Conservation (phyloP, 805 yeast species). For the Torulaspora gathmanii region DNA sequence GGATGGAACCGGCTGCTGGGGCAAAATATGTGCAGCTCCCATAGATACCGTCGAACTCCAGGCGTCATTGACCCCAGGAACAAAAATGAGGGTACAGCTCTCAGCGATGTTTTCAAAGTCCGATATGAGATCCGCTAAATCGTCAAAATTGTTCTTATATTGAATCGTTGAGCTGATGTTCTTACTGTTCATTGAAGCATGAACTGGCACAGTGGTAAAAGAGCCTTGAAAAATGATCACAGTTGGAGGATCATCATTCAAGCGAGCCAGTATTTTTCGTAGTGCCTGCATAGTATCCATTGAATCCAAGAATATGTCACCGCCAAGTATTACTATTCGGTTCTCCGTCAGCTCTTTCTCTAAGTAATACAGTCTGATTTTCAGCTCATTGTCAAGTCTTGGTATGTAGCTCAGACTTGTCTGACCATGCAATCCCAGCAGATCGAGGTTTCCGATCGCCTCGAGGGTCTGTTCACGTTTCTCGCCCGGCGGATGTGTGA, state of each 20-base stretch:
- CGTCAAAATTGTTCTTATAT: constrained; percentile 68
- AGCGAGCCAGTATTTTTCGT: constrained; percentile 50
- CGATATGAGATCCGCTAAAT: constrained; percentile 60
- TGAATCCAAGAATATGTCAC: constrained; percentile 65
- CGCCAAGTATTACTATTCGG: constrained; percentile 66
- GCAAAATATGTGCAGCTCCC: constrained; percentile 61
- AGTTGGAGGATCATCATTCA: constrained; percentile 58
- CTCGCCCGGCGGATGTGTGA: constrained; percentile 89
- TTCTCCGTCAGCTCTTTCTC: constrained; percentile 57
- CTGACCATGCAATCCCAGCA: constrained; percentile 44
- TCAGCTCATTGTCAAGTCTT: constrained; percentile 58
- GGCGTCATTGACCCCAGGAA: constrained; percentile 92
- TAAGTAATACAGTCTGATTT: constrained; percentile 47
- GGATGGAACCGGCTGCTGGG: constrained; percentile 66
- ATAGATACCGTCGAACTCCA: constrained; percentile 74
- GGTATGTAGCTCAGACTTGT: constrained; percentile 38
- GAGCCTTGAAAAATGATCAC: constrained; percentile 81
- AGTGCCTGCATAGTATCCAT: constrained; percentile 56
- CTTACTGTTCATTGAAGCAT: constrained; percentile 49
- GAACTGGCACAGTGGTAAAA: constrained; percentile 63
- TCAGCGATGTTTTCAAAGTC: constrained; percentile 38
- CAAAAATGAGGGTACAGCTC: constrained; percentile 55
- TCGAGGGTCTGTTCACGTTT: constrained; percentile 60
- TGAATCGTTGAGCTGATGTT: constrained; percentile 46
- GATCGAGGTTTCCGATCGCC: constrained; percentile 74